Percentiles rank a stretch among this genome's conserved stretches.
Evolutionary conservation across 306 rosid species (phyloP).

Genomic region (Medicago arabica): DNA sequence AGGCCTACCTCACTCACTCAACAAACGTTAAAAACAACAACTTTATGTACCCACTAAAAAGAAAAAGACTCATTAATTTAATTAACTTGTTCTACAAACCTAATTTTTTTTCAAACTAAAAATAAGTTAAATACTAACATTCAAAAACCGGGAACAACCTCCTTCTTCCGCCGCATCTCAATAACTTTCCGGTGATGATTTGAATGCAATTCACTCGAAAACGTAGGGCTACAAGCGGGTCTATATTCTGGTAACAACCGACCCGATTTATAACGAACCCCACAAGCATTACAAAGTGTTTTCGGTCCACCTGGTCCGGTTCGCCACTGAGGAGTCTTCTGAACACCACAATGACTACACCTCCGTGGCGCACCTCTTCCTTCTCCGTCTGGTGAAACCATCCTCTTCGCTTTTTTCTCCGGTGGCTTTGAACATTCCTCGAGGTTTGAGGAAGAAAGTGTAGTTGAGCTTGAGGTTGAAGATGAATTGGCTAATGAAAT

Average conservation of each 20-base stretch:
- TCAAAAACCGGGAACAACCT: conserved; percentile 17
- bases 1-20: conserved; percentile 54
- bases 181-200: conserved; percentile 94
- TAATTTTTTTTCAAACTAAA: background rate
- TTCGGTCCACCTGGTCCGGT: conserved; percentile 89
- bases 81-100: background rate
- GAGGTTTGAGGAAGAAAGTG: conserved; percentile 49
- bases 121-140: background rate
- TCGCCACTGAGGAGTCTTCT: conserved; percentile 97
- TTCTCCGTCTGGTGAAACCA: conserved; percentile 15
- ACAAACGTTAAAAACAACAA: conserved; percentile 35
- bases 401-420: conserved; percentile 55
- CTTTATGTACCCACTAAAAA: conserved; percentile 51
- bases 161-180: conserved; percentile 95
- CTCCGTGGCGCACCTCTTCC: conserved; percentile 50
- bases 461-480: conserved; percentile 50
- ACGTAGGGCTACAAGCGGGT: conserved; percentile 96
- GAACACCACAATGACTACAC: conserved; percentile 95
- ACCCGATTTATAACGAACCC: conserved; percentile 91
- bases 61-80: background rate
- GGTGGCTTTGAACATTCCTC: conserved; percentile 44
- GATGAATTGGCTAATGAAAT: conserved; percentile 62
- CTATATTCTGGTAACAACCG: conserved; percentile 89
- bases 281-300: conserved; percentile 88
- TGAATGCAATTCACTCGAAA: conserved; percentile 78